Evolutionary conservation across 345 rosid genomes (phyloP).

Genomic region (Linum usitatissimum): DNA sequence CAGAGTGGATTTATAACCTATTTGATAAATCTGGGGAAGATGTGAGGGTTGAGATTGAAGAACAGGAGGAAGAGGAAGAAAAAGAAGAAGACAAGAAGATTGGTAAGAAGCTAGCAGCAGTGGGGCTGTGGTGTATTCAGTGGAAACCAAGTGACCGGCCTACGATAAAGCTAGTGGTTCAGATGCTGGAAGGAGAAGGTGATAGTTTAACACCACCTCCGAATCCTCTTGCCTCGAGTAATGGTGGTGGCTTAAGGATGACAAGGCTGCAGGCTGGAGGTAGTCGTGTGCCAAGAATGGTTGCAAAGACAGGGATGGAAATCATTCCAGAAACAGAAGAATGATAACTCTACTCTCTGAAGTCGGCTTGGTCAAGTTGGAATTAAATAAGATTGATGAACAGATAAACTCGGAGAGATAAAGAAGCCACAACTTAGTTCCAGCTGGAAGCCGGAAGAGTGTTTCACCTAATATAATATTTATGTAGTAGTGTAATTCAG

Average conservation of each 20-base stretch:
- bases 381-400: no score
- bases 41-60: conserved; percentile 9
- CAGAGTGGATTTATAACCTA: conserved; percentile 16
- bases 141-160: conserved; percentile 18
- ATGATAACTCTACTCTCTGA: not conserved
- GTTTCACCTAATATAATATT: no score
- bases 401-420: no score
- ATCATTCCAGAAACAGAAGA: conserved; percentile 11
- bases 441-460: no score
- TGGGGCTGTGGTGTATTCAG: conserved; percentile 19
- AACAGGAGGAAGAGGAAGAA: conserved; percentile 1
- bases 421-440: no score
- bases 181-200: conserved; percentile 17
- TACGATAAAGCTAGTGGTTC: conserved; percentile 14
- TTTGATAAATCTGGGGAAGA: conserved; percentile 15
- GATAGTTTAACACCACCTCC: conserved; percentile 14
- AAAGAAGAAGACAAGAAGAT: conserved; percentile 11
- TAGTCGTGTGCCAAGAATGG: not conserved
- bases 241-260: conserved; percentile 1
- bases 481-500: no score
- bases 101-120: conserved; percentile 12
- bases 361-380: no score
- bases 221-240: conserved; percentile 7
- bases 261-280: not conserved
- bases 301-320: not conserved